A percentile compares a stretch with the other conserved stretches of the same genome.
These are phyloP conservation scores for Cladosporium sp. DNA, from an alignment of 2,329 filamentous ascomycete species.

Conservation along the genomic window DNA sequence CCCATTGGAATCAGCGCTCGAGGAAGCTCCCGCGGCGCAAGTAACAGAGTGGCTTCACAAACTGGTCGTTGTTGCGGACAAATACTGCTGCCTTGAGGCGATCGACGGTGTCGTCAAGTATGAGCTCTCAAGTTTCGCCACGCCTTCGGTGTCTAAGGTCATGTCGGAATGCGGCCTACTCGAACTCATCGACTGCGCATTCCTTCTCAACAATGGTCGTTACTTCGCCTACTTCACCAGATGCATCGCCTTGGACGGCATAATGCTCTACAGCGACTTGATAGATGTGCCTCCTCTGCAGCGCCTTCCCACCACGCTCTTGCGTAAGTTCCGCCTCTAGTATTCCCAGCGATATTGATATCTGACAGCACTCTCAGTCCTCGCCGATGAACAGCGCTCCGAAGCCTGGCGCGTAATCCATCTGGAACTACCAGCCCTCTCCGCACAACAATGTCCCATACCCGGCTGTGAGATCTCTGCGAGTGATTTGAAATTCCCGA, in stretches of 20 bases:
- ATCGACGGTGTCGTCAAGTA: neutral
- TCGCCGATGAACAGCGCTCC: too few species aligned
- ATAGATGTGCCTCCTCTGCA: too few species aligned
- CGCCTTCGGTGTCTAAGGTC: neutral
- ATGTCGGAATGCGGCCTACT: neutral
- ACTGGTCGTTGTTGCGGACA: conserved; percentile 7
- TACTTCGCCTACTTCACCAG: conserved; percentile 4
- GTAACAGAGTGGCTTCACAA: neutral
- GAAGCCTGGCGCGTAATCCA: too few species aligned
- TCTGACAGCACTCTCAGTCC: too few species aligned
- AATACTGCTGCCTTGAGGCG: conserved; percentile 2
- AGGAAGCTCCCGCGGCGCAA: neutral
- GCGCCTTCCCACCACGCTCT: too few species aligned
- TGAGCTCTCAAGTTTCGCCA: neutral
- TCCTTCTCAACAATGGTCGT: neutral
- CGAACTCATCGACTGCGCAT: neutral
- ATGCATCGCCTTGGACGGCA: neutral
- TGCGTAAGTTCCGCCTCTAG: too few species aligned
- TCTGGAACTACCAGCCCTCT: too few species aligned
- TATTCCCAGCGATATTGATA: too few species aligned
- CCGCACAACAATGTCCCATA: too few species aligned
- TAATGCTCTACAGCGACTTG: too few species aligned
- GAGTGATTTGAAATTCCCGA: too few species aligned
- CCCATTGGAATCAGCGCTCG: neutral
- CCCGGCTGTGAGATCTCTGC: too few species aligned